Base-by-base conservation (phyloP, 768 basidiomycete genomes). In the Auriscalpium vulgare region DNA sequence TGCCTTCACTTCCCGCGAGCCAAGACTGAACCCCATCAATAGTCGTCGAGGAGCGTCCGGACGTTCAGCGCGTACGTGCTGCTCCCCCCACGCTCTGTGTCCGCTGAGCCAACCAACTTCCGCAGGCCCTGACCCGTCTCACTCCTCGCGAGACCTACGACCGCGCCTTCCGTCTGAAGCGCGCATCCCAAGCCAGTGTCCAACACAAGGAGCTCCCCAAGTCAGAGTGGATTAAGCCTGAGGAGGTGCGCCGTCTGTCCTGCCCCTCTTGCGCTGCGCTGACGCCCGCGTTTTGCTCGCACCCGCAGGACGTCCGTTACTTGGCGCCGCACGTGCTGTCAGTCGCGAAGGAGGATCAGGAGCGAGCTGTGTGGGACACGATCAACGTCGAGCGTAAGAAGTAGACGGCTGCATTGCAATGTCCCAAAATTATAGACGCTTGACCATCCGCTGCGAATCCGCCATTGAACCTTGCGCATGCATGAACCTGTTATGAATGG, bases 81-180 rank as follows among this genome's bases (percentile, higher is more conserved):
- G 11, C 21, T 51, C n/a, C 48, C n/a, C 29, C 37, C 37, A 37
- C 37, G 13, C 13, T 7, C 10, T 16, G 4, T 21, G 21, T 47
- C 16, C 13, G 37, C 40, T 36, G 17, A 14, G 36, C 17, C 14
- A 43, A 43, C 40, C 40, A 8, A 43, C 13, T 43, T 6, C 40
- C 17, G 38, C 64, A 97, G 95, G 95, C 95, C 37, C 71, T 99
- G 60, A 69, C 67, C 46, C 93, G 95, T 66, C 75, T 99, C 67
- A 83, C 90, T 47, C 78, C 81, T 36, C 78, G 81, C 49, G 85
- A 97, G 74, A 68, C 76, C 37, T 97, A 94, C 72, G 95, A 97
- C 79, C 91, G 97, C 59, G 83, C 83, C 55, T 97, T 76, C 81
- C 89, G 97, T 59, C 75, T 95, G 70, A 91, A 92, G 69, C 74